A percentile compares a stretch with the other conserved stretches of the same genome.
Conservation (phyloP, 2,329 filamentous ascomycete species). For the Arthroderma sp. region DNA sequence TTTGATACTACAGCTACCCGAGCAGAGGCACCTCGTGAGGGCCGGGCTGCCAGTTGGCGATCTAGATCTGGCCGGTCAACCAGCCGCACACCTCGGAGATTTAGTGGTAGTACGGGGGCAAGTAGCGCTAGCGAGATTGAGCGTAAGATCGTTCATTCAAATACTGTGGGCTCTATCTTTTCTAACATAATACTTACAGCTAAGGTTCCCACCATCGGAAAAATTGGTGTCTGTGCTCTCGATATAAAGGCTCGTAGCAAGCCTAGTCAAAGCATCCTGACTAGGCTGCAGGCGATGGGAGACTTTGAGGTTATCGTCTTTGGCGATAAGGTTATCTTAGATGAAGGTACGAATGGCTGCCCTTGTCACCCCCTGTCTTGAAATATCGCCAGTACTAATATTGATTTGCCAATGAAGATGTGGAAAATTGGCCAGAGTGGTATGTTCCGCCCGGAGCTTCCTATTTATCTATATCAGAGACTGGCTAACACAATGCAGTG, state of each 20-base stretch:
- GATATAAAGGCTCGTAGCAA: conserved; percentile 95
- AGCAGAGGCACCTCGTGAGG: no score
- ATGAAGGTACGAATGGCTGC: conserved; percentile 50
- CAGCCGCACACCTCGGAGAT: conserved; percentile 57
- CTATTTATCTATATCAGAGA: background rate
- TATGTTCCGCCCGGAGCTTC: conserved; percentile 23
- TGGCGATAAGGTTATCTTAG: conserved; percentile 95
- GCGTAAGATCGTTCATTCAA: conserved; percentile 20
- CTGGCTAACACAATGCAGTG: conserved; percentile 30
- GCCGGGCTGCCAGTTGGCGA: conserved; percentile 10
- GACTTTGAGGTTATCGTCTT: conserved; percentile 97
- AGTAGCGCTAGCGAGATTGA: conserved; percentile 62
- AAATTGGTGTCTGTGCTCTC: conserved; percentile 85
- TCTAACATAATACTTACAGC: conserved; percentile 3
- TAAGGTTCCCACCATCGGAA: conserved; percentile 36
- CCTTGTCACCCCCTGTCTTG: background rate
- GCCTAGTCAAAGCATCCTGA: conserved; percentile 90
- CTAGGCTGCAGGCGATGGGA: conserved; percentile 72
- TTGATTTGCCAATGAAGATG: conserved; percentile 36
- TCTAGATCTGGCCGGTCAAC: conserved; percentile 39
- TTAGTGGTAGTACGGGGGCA: conserved; percentile 69
- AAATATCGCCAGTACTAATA: background rate
- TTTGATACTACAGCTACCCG: no score
- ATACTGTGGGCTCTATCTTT: background rate
- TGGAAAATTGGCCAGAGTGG: conserved; percentile 93